Evolutionary conservation across 305 asterid genomes (phyloP), one percentile per base, ranked within the genome.

Genomic region (Rubia tinctorum): DNA sequence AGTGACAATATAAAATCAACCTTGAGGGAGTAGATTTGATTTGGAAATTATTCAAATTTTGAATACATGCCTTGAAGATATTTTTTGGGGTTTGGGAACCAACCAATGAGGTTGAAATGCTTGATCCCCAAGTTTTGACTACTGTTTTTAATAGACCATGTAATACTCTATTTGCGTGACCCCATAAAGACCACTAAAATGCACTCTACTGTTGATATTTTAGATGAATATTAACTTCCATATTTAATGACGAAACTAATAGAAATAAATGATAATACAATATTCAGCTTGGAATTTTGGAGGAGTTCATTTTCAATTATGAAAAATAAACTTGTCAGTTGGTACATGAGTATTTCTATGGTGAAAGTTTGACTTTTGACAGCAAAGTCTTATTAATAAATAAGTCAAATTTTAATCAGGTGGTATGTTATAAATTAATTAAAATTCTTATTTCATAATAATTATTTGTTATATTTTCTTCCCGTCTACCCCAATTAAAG

Each of bases 81-180:
- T 20, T 9, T 59, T 3, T 25, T 25, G 66, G 15, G 2, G 64
- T 0, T 4, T 13, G 12, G 72, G 6, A 51, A 43, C 7, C 22
- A 8, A 69, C 64, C 18, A 69, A 69, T 51, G 3, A 69, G 25
- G 30, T 51, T 34, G 17, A 11, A 4, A 27, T 51, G n/a, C 73
- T 70, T 70, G 65, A 70, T 18, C 37, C 65, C 73, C 65, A 70
- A 70, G 73, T 56, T 70, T 53, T 53, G 68, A 30, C 45, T 53
- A 53, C 60, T 53, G 60, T 18, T 53, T 2, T 17, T 1, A 34
- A 34, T 53, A 20, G 18, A 53, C 60, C 15, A 53, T 18, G 60
- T 53, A 6, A 20, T 49, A 49, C 56, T 14, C 56, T 49, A 49
- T 53, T 1, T 8, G 23, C 2, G 56, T 49, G 39, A 34, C 59